Evolutionary conservation across 2,329 filamentous ascomycete species (phyloP).

Genomic region (Ophiognomonia clavigignenti-juglandacearum): DNA sequence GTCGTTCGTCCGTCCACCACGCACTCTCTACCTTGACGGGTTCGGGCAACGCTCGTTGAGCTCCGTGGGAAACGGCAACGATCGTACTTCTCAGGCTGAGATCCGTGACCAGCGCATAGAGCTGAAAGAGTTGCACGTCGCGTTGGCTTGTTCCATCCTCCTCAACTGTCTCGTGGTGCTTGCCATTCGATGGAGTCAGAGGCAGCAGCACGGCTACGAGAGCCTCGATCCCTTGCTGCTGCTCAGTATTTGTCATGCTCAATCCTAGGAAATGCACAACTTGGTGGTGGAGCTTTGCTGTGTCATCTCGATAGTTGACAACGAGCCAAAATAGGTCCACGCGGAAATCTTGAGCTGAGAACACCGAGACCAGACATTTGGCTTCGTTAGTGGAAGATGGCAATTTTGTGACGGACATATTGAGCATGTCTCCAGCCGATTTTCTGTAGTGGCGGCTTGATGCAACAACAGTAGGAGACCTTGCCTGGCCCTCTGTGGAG

Average conservation of each 20-base stretch:
- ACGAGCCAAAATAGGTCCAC: constrained; percentile 33
- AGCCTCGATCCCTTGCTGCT: constrained; percentile 3
- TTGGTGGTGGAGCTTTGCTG: constrained; percentile 34
- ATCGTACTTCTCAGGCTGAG: constrained; percentile 37
- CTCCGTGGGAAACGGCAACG: constrained; percentile 1
- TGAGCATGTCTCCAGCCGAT: constrained; percentile 31
- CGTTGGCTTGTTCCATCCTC: constrained; percentile 16
- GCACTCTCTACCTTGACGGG: constrained; percentile 15
- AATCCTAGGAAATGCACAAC: constrained; percentile 15
- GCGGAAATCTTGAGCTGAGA: constrained; percentile 27
- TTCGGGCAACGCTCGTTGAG: neutral
- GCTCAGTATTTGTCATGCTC: neutral
- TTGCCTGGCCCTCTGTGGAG: constrained; percentile 3
- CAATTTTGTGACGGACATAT: constrained; percentile 27
- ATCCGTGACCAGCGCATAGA: constrained; percentile 37
- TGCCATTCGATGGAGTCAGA: neutral
- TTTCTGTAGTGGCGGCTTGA: constrained; percentile 41
- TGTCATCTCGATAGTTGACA: constrained; percentile 17
- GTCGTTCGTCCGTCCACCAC: constrained; percentile 15
- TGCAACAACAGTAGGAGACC: constrained; percentile 26
- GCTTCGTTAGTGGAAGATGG: constrained; percentile 2
- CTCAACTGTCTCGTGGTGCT: neutral
- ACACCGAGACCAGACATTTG: constrained; percentile 28
- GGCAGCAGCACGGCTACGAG: constrained; percentile 8
- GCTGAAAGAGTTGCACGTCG: constrained; percentile 40